Conservation (phyloP, 2,329 filamentous ascomycete genomes). For the Ophiobolus disseminans region DNA sequence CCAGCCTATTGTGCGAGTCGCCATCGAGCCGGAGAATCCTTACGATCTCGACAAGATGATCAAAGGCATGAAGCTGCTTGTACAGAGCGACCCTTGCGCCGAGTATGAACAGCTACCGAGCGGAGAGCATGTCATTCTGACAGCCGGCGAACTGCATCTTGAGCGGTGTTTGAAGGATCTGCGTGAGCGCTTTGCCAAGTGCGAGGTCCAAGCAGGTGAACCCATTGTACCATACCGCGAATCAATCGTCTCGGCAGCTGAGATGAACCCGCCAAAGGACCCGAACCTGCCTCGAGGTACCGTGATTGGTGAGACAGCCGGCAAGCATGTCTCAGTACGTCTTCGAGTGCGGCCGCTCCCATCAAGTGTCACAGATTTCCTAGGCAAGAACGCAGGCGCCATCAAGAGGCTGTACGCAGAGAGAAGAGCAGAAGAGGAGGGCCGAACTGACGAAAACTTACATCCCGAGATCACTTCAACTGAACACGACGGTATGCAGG, state of each 20-base stretch:
- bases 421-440: conserved; percentile 59
- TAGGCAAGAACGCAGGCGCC: conserved; percentile 78
- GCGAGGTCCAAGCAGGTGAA: conserved; percentile 91
- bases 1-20: conserved; percentile 93
- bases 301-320: conserved; percentile 76
- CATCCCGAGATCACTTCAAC: conserved; percentile 54
- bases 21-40: conserved; percentile 91
- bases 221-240: conserved; percentile 96
- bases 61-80: conserved; percentile 80
- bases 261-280: conserved; percentile 90
- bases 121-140: conserved; percentile 93
- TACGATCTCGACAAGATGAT: conserved; percentile 96
- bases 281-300: conserved; percentile 85
- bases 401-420: conserved; percentile 83
- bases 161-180: conserved; percentile 94
- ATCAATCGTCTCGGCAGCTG: conserved; percentile 83
- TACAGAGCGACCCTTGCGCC: conserved; percentile 94
- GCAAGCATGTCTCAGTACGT: conserved; percentile 82
- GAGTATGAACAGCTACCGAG: conserved; percentile 92
- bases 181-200: conserved; percentile 88
- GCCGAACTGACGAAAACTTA: conserved; percentile 38
- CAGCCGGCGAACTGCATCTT: conserved; percentile 91
- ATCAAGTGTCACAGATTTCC: conserved; percentile 78
- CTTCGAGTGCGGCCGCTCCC: conserved; percentile 82
- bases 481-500: conserved; percentile 56